Evolutionary conservation across 2,329 filamentous ascomycete genomes (phyloP), one percentile per base, ranked within the genome.

Genomic region (Penicillium paneum): DNA sequence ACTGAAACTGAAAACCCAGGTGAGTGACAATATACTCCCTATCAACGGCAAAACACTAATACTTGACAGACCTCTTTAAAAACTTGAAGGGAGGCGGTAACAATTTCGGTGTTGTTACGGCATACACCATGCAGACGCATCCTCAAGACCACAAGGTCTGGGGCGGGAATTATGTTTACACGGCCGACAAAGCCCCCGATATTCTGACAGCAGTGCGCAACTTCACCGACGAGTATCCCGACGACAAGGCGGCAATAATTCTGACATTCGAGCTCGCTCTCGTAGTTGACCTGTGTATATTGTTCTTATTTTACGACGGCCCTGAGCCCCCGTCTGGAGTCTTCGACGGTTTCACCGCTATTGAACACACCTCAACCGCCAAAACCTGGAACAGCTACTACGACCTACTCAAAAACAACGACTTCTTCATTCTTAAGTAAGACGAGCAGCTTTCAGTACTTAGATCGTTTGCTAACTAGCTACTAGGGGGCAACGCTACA

Each of bases 241-340:
- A 87, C 60, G 75, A 79, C 55, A 85, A 84, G 65, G 84, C 83
- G 0, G 82, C 78, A 12, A 78, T 87, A 42, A 86, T 86, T 57
- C 68, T 81, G 43, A 86, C 82, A 0, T 76, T 78, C 2, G 76
- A 83, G 62, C 72, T 79, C 15, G 64, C 75, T 2, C 73, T 74
- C 11, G 54, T 78, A 0, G 60, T 83, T 43, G 75, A 84, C 56
- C 73, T 80, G 19, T 85, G 82, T 81, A 76, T 83, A 54, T 68
- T 87, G 55, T 86, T 86, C 68, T 65, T 84, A 34, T 86, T 84
- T 72, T 87, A 86, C 66, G 81, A 87, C 66, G 84, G 81, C 1
- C 76, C 78, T 0, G 67, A 71, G 47, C 78, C 78, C 0, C 83
- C 84, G 0, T 63, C 72, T 1, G 79, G 74, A 5, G 76, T 81